phyloP scores from a whole-genome alignment of 148 eudicot species.

The Rhododendron simsii region DNA sequence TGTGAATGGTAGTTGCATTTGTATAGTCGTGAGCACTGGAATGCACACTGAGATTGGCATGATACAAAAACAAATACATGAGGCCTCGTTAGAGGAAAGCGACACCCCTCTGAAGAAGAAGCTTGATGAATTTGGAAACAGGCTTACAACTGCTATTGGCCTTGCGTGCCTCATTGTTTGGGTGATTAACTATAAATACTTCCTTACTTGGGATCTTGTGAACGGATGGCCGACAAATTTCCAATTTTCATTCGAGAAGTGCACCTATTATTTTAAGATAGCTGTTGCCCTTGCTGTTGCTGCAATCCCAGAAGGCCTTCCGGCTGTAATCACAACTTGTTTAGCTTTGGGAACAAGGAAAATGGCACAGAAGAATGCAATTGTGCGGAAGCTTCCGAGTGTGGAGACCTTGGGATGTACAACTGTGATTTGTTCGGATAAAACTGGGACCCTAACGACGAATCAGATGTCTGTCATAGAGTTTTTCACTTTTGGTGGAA shows the following conservation, averaged over 20 bases:
- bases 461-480: conserved; percentile 88
- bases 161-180: conserved; percentile 65
- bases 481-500: conserved; percentile 64
- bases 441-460: conserved; percentile 88
- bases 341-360: conserved; percentile 77
- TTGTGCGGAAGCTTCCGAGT: conserved; percentile 77
- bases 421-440: conserved; percentile 85
- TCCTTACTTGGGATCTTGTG: conserved; percentile 70
- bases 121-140: conserved; percentile 72
- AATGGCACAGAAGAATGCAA: conserved; percentile 87
- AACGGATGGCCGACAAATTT: conserved; percentile 71
- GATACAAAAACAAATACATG: conserved; percentile 72
- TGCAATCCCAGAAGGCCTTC: conserved; percentile 83
- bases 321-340: conserved; percentile 85
- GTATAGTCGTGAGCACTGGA: conserved; percentile 57
- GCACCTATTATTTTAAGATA: conserved; percentile 77
- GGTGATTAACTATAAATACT: conserved; percentile 67
- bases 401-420: conserved; percentile 94
- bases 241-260: conserved; percentile 70
- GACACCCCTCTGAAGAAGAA: conserved; percentile 78
- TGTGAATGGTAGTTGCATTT: conserved; percentile 64
- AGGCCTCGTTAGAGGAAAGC: conserved; percentile 65
- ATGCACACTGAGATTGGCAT: conserved; percentile 74
- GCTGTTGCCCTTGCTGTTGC: conserved; percentile 87
- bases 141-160: conserved; percentile 63